Conservation (phyloP, 2,329 filamentous ascomycete species). For the Hysterium pulicare region DNA sequence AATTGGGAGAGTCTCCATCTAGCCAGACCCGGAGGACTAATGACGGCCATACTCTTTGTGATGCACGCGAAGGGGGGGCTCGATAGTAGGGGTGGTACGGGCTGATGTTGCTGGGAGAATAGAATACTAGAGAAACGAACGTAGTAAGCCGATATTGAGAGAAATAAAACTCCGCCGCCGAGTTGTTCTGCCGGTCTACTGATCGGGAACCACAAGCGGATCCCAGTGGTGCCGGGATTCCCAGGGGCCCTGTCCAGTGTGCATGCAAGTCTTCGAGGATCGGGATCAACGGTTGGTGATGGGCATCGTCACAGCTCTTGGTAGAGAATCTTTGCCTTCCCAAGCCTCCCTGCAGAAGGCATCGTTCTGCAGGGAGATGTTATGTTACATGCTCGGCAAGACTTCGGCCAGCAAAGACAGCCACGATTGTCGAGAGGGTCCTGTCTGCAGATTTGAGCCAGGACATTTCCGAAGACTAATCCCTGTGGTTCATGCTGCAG, state of each 20-base stretch:
- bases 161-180: not conserved
- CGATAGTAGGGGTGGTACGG: slow-evolving; percentile 11
- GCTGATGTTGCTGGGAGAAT: slow-evolving; percentile 6
- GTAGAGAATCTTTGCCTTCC: slow-evolving; percentile 1
- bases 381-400: not conserved
- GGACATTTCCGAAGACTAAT: not conserved
- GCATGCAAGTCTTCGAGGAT: not conserved
- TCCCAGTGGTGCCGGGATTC: too few relatives aligned
- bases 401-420: not conserved
- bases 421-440: slow-evolving; percentile 9
- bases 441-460: not conserved
- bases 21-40: slow-evolving; percentile 10
- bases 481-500: too few relatives aligned
- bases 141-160: slow-evolving; percentile 2
- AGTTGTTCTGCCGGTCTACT: too few relatives aligned
- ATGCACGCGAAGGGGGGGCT: slow-evolving; percentile 8
- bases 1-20: slow-evolving; percentile 15
- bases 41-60: slow-evolving; percentile 8
- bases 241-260: not conserved
- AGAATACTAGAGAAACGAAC: slow-evolving; percentile 6
- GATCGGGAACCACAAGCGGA: too few relatives aligned
- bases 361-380: not conserved
- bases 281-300: slow-evolving; percentile 1
- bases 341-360: not conserved
- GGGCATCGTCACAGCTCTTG: not conserved